Evolutionary conservation across 208 protist genomes (phyloP).

Genomic region (Entamoeba moshkovskii): DNA sequence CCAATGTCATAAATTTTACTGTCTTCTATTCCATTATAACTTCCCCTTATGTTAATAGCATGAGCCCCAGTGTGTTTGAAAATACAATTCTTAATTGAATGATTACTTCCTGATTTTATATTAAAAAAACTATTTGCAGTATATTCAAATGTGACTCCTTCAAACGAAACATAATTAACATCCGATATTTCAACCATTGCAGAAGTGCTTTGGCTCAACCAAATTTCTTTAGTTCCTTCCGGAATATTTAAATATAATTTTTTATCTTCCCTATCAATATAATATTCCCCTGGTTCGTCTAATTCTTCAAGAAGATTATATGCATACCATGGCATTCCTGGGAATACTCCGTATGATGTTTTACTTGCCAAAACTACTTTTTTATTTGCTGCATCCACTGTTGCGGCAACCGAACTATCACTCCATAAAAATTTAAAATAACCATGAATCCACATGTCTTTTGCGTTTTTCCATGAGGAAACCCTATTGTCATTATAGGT

Average conservation of each 20-base stretch:
- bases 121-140: neutral
- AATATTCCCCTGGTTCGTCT: neutral
- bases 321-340: neutral
- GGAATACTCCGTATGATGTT: neutral
- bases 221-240: neutral
- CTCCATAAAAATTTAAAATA: neutral
- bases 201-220: neutral
- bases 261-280: neutral
- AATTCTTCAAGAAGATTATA: neutral
- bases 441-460: neutral
- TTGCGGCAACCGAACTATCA: neutral
- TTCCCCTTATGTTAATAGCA: neutral
- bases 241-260: neutral
- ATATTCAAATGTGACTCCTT: neutral
- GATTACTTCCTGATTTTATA: neutral
- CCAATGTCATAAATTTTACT: neutral
- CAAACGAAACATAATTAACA: neutral
- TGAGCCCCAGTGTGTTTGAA: neutral
- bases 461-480: neutral
- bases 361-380: neutral
- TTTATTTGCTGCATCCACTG: neutral
- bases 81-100: neutral
- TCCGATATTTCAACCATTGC: neutral
- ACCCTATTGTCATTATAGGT: neutral
- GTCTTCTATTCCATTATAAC: neutral